phyloP scores from a whole-genome alignment of 176 grass and related monocot genomes.

The Hyparrhenia diplandra region DNA sequence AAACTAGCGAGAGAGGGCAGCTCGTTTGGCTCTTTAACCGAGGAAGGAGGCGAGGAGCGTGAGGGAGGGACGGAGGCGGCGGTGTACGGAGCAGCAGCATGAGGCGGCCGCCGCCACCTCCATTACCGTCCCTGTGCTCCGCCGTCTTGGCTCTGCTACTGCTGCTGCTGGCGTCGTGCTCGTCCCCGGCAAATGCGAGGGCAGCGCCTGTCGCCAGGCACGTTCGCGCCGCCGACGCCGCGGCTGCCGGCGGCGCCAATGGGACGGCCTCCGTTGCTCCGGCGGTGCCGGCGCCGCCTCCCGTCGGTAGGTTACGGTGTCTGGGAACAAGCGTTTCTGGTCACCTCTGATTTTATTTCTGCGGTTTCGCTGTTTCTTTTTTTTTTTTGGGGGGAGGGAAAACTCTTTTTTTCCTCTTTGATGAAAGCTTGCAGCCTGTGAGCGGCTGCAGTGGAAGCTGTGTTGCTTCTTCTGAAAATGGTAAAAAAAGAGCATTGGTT shows the following conservation, averaged over 20 bases:
- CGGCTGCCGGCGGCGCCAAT: background rate
- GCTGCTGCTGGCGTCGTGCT: background rate
- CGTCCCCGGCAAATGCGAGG: constrained; percentile 14
- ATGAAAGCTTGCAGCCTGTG: background rate
- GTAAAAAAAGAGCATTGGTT: background rate
- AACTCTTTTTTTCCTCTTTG: background rate
- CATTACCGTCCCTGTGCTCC: background rate
- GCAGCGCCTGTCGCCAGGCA: background rate
- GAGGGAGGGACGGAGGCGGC: background rate
- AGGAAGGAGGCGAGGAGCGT: background rate
- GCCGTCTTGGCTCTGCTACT: background rate
- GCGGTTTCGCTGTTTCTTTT: background rate
- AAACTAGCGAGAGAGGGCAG: no score
- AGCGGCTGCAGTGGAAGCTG: background rate
- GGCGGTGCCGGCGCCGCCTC: constrained; percentile 31
- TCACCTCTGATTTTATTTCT: background rate
- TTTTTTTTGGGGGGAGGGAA: background rate
- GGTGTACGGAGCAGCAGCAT: background rate
- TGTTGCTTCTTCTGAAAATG: background rate
- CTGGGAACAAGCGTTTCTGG: background rate
- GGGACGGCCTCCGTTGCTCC: constrained; percentile 3
- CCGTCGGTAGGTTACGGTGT: constrained; percentile 28
- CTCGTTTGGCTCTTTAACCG: background rate
- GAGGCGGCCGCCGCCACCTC: constrained; percentile 1
- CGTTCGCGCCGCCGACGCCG: background rate